Evolutionary conservation across 371 early-diverging fungal species (phyloP).

Genomic region (Syncephalastrum contaminatum): DNA sequence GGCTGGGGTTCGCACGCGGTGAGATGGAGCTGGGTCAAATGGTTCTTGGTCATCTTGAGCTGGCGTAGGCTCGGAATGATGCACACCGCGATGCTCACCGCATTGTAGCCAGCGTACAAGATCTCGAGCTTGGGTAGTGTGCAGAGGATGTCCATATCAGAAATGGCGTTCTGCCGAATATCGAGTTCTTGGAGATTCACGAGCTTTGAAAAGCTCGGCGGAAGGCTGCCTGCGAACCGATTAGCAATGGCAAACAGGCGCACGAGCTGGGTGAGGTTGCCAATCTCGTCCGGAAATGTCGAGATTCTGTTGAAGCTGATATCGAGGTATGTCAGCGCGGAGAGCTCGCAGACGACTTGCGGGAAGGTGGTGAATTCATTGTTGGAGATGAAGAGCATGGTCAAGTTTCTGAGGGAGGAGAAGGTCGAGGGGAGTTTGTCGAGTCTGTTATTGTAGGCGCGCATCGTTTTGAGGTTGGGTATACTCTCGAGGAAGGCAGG

Average conservation of each 20-base stretch:
- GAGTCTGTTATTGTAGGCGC: conserved; percentile 74
- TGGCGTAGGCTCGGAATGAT: conserved; percentile 25
- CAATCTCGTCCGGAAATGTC: conserved; percentile 71
- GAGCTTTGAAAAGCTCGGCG: conserved; percentile 57
- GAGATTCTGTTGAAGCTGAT: conserved; percentile 83
- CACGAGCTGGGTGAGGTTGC: conserved; percentile 58
- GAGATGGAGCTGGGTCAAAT: conserved; percentile 53
- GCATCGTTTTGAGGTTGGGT: conserved; percentile 53
- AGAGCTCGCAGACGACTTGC: conserved; percentile 53
- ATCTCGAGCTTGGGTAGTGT: conserved; percentile 57
- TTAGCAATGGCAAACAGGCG: conserved; percentile 74
- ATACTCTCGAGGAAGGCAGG: conserved; percentile 61
- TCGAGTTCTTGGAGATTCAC: conserved; percentile 68
- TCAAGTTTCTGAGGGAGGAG: conserved; percentile 53
- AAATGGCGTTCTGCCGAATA: conserved; percentile 72
- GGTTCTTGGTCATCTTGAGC: conserved; percentile 55
- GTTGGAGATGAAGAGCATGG: conserved; percentile 72
- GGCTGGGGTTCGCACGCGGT: conserved; percentile 5
- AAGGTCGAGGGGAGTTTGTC: conserved; percentile 63
- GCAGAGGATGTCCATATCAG: conserved; percentile 61
- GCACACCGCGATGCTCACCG: conserved; percentile 43
- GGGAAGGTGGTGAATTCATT: conserved; percentile 76
- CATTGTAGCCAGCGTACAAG: conserved; percentile 70
- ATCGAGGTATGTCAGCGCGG: conserved; percentile 69
- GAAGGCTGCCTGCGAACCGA: conserved; percentile 65